Base-by-base conservation (phyloP, 148 eudicot species). In the Talinum fruticosum region DNA sequence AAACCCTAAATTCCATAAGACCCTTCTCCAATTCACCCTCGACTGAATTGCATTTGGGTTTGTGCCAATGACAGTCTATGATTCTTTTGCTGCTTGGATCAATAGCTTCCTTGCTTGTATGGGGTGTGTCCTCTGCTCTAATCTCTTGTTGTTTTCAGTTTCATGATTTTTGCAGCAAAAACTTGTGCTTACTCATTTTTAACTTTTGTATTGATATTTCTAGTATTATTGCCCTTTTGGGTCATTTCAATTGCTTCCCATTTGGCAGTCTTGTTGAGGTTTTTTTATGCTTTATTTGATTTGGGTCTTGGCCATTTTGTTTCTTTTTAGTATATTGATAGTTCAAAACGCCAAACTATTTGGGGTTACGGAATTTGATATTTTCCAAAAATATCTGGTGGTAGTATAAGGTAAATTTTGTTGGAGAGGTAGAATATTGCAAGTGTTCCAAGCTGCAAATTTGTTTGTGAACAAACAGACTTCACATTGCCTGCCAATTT, bases 31-130 rank as follows among this genome's bases (percentile, higher is more conserved):
- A 15, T 69, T 38, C 26, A 14, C 16, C n/a, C 65, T 66, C 24
- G 21, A 45, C 23, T 32, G 45, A 29, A 29, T 53, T 49, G 49
- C 19, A 66, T 71, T 64, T 64, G 70, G 74, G 74, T 29, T 45
- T 67, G 59, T 47, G 30, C 36, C 83, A 76, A 93, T 86, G 92
- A 88, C 91, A 72, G 78, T 86, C n/a, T 85, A 82, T 85, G 79
- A 83, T 79, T 88, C 93, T 32, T 87, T 94, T 72, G 73, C 89
- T 82, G 79, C 85, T 82, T 92, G 98, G 98, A 83, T 92, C 89
- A 87, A 83, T 78, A 83, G 85, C 74, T 84, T 90, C 78, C 86
- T 94, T 75, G 88, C 88, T 83, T 94, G 95, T 73, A 89, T 92
- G 78, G 91, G 98, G 96, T 93, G 90, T 75, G 88, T 79, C 51